These are phyloP conservation scores for Verbascum thapsus DNA, from an alignment of 257 asterid genomes.

Conservation along the genomic window DNA sequence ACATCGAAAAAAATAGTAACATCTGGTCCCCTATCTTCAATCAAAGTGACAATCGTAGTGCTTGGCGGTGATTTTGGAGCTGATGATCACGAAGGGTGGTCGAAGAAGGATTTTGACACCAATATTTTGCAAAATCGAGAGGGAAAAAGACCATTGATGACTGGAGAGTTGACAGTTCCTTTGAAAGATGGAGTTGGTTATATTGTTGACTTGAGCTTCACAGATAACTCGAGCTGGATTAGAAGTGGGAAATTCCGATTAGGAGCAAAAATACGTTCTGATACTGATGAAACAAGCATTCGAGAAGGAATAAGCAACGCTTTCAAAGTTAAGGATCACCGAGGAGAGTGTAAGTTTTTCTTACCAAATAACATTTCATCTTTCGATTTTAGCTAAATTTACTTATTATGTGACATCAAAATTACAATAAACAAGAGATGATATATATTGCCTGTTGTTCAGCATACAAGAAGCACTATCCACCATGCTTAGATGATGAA, in stretches of 20 bases:
- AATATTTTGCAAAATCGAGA: slow-evolving; percentile 38
- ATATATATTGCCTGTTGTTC: not conserved
- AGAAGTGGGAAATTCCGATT: slow-evolving; percentile 57
- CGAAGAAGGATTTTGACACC: slow-evolving; percentile 35
- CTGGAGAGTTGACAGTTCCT: slow-evolving; percentile 41
- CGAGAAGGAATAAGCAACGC: slow-evolving; percentile 55
- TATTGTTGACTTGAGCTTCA: slow-evolving; percentile 45
- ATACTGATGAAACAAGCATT: slow-evolving; percentile 27
- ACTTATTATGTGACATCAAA: not conserved
- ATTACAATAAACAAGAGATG: no score
- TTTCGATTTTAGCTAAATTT: not conserved
- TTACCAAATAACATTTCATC: not conserved
- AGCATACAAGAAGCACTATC: slow-evolving; percentile 60
- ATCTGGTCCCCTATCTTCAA: slow-evolving; percentile 40
- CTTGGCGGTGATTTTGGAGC: slow-evolving; percentile 44
- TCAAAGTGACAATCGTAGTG: slow-evolving; percentile 38
- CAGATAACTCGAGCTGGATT: slow-evolving; percentile 64
- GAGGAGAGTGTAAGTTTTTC: slow-evolving; percentile 58
- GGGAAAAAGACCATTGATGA: slow-evolving; percentile 44
- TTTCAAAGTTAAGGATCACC: slow-evolving; percentile 57
- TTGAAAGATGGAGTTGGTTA: slow-evolving; percentile 43
- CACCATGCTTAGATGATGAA: slow-evolving; percentile 46
- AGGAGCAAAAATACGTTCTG: slow-evolving; percentile 38
- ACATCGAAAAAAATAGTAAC: slow-evolving; percentile 29
- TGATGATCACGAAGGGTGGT: slow-evolving; percentile 40